Evolutionary conservation across 257 asterid species (phyloP).

Genomic region (Ajuga chamaepitys): DNA sequence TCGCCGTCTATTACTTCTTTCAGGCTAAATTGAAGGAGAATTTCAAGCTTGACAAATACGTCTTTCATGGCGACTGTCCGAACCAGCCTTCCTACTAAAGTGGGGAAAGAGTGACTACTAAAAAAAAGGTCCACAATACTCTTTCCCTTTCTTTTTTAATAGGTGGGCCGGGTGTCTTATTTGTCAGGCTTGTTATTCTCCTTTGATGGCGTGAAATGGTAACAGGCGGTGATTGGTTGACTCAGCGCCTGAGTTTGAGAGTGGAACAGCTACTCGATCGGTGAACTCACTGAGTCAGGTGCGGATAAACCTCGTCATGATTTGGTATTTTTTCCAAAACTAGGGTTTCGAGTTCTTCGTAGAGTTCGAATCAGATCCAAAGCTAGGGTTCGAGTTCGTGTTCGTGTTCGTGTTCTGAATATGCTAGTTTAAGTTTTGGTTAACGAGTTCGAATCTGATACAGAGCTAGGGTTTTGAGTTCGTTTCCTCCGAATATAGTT

Average conservation of each 20-base stretch:
- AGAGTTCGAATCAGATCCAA: too few species aligned
- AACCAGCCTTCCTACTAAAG: not conserved
- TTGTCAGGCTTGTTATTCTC: constrained; percentile 58
- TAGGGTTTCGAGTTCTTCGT: too few species aligned
- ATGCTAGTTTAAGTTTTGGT: too few species aligned
- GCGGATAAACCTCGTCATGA: too few species aligned
- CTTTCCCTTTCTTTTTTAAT: not conserved
- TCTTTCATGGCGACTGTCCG: not conserved
- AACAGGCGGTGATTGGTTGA: constrained; percentile 10
- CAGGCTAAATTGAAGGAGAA: constrained; percentile 21
- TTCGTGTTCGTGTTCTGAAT: too few species aligned
- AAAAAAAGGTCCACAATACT: not conserved
- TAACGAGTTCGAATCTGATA: too few species aligned
- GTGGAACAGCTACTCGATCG: constrained; percentile 11
- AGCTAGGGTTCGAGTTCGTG: too few species aligned
- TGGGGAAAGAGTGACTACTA: not conserved
- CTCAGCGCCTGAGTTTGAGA: not conserved
- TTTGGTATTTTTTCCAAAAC: too few species aligned
- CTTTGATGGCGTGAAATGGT: constrained; percentile 22
- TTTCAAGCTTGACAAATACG: constrained; percentile 31
- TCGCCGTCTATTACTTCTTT: not conserved
- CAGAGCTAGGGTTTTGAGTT: too few species aligned
- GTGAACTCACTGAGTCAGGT: not conserved
- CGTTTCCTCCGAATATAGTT: too few species aligned
- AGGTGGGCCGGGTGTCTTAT: constrained; percentile 13